A percentile compares a stretch with the other conserved stretches of the same genome.
phyloP scores from a whole-genome alignment of 352 stramenopile genomes.

The Globisporangium cylindrosporum region DNA sequence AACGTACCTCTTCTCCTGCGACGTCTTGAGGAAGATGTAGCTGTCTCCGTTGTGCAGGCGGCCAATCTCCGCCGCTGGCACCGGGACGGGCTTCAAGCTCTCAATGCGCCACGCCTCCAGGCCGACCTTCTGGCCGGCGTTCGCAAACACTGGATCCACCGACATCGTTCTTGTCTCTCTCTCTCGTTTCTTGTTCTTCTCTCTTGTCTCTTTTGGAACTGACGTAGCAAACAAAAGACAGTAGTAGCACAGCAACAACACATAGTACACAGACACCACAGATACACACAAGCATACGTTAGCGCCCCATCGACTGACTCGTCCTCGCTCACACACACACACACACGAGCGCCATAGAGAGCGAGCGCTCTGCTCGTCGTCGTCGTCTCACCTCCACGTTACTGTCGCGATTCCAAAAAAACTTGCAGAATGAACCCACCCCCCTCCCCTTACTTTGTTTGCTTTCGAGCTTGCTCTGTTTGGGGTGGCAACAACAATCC shows the following conservation, averaged over 20 bases:
- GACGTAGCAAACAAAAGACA: not conserved
- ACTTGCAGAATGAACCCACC: slow-evolving; percentile 12
- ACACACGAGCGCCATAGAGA: not conserved
- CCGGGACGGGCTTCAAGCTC: slow-evolving; percentile 64
- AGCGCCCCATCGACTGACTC: not conserved
- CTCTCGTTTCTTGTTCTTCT: not conserved
- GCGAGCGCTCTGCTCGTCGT: not conserved
- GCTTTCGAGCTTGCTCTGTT: not conserved
- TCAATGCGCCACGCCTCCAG: slow-evolving; percentile 86
- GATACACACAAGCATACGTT: not conserved
- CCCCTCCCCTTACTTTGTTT: not conserved
- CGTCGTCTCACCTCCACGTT: not conserved
- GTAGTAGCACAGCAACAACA: too few relatives aligned
- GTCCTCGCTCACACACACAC: not conserved
- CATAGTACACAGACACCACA: not conserved
- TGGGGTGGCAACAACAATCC: not conserved
- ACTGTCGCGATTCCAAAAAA: slow-evolving; percentile 2
- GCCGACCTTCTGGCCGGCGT: slow-evolving; percentile 56
- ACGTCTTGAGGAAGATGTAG: slow-evolving; percentile 95
- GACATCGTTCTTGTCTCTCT: slow-evolving; percentile 34
- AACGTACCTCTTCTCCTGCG: slow-evolving; percentile 38
- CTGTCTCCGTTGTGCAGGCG: slow-evolving; percentile 95
- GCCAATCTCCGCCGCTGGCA: slow-evolving; percentile 58
- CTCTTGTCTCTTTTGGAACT: slow-evolving; percentile 10
- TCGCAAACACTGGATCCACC: slow-evolving; percentile 55